Base-by-base conservation (phyloP, 208 protist species). In the Wallacemonas sp. region DNA sequence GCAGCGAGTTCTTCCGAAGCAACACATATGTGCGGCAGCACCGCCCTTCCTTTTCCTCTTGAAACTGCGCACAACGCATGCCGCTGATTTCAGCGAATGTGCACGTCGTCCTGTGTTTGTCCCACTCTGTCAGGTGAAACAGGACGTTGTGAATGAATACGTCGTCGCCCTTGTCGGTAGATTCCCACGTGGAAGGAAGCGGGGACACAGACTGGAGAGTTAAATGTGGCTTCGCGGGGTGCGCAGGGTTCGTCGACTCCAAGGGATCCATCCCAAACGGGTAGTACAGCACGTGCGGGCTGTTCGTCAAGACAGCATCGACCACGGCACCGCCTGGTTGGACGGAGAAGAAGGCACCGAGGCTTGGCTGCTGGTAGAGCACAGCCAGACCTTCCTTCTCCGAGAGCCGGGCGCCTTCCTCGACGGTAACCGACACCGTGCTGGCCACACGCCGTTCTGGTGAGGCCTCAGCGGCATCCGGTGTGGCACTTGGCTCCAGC, bases 21-120 rank as follows among this genome's bases (percentile, higher is more conserved):
- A 90, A 31, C 4, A 90, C 68, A 61, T 87, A 90, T 0, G 84
- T 74, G 12, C 84, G 80, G 49, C 80, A 90, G 53, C 80, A 62
- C 2, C 63, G 59, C 4, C 62, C 77, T 19, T 76, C 79, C 15
- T 76, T 77, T 19, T 55, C 63, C 65, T 89, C 76, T 58, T 76
- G 61, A 39, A 89, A 75, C 62, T 79, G 79, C 17, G 75, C 79
- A 38, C 79, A 82, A 22, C 68, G 53, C 1, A 68, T 45, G 21
- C 83, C 83, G 31, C 68, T 84, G 31, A 89, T 56, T 24, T 83
- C 75, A 27, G 59, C 59, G 42, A 82, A 51, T 2, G 58, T 70
- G 33, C 69, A 77, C 2, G 68, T 51, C 39, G 77, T 66, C 58
- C 53, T 46, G 14, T 67, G 55, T 0, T 51, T 58, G 24, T 75